phyloP scores from a whole-genome alignment of 2,329 filamentous ascomycete genomes.

The Alternaria solani region DNA sequence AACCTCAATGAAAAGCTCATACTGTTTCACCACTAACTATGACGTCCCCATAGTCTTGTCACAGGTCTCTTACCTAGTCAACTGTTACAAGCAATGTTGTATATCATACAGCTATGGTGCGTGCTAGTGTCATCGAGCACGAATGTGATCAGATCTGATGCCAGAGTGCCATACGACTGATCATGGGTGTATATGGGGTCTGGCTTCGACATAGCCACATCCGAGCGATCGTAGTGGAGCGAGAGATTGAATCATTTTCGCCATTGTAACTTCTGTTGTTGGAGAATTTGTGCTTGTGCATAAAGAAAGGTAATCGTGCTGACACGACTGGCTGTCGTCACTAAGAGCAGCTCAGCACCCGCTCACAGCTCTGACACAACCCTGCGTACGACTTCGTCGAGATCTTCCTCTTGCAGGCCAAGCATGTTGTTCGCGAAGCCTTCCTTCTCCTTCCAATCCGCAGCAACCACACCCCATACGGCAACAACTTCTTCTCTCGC shows the following conservation, averaged over 20 bases:
- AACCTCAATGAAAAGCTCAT: background rate
- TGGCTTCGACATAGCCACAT: background rate
- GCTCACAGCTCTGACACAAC: slow-evolving; percentile 28
- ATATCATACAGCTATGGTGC: too few species aligned
- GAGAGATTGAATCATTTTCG: background rate
- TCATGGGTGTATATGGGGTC: background rate
- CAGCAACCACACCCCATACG: slow-evolving; percentile 46
- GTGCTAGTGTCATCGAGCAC: background rate
- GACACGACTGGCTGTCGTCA: background rate
- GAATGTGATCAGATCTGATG: slow-evolving; percentile 33
- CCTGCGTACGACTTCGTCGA: slow-evolving; percentile 40
- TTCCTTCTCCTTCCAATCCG: slow-evolving; percentile 44
- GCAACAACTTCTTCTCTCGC: slow-evolving; percentile 46
- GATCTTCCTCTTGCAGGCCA: slow-evolving; percentile 41
- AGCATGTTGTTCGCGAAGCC: slow-evolving; percentile 44
- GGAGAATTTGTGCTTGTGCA: background rate
- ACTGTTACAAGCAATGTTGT: too few species aligned
- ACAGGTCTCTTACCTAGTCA: background rate
- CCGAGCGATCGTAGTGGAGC: background rate
- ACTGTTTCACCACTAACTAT: background rate
- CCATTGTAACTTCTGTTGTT: background rate
- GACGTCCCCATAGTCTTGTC: background rate
- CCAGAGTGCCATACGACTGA: background rate
- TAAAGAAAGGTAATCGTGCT: background rate
- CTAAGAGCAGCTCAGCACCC: background rate